Evolutionary conservation across 176 grass and related monocot species (phyloP), one percentile per base, ranked within the genome.

Genomic region (Carex parvula): DNA sequence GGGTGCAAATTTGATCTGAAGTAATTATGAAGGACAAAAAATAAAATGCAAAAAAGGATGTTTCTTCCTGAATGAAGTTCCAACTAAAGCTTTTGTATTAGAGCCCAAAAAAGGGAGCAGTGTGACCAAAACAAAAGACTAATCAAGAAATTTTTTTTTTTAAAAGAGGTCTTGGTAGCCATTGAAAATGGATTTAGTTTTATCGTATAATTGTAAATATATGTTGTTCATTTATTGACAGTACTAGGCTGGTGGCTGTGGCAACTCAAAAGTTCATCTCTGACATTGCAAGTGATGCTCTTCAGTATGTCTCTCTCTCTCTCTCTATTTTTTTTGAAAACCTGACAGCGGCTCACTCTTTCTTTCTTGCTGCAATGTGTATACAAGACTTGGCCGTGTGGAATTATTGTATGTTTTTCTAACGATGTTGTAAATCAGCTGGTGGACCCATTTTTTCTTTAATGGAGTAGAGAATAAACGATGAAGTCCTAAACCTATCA

Each of bases 231-330:
- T 52, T 87, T 80, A 62, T 70, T 81, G 80, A 69, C 93, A 95
- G 96, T 87, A 99, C 93, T 68, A 91, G 96, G 84, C 72, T 99
- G 65, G 88, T 99, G 63, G 91, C 93, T 88, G 89, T 99, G 86
- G 93, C 91, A 58, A 90, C 96, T 67, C 96, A 99, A 81, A 99
- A 99, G 81, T 95, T 99, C 88, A 90, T 99, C 85, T 91, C 91
- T 2, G 96, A 99, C 7, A 54, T 99, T 82, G 91, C 96, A 69
- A 95, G 88, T 74, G 96, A 99, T 87, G 92, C 96, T 85, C 88
- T 99, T 59, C 93, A 99, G 96, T 99, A 92, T 62, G 96, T 87
- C 50, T 81, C 79, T 57, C 71, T n/a, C n/a, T n/a, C n/a, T n/a
- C n/a, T 78, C 41, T 9, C 17, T 39, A 4, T 35, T 4, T 4